phyloP scores from a whole-genome alignment of 257 asterid species.

The Ocimum tenuiflorum region DNA sequence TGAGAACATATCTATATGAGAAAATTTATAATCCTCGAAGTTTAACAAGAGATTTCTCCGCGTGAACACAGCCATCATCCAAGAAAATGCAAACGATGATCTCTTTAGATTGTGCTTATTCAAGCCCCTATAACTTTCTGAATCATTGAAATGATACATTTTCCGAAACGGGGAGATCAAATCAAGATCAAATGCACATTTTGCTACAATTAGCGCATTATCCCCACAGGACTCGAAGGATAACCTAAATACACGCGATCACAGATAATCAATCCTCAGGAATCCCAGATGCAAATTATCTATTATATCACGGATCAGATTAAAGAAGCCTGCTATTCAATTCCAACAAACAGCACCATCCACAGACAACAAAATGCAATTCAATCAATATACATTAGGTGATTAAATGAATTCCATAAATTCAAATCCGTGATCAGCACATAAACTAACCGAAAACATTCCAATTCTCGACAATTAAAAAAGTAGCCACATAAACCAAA shows the following conservation, averaged over 20 bases:
- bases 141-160: not conserved
- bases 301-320: not conserved
- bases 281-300: not conserved
- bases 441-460: not conserved
- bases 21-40: not conserved
- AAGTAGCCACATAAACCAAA: not conserved
- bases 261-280: not conserved
- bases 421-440: not conserved
- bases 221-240: not conserved
- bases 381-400: not conserved
- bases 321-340: not conserved
- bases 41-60: not conserved
- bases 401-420: not conserved
- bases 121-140: not conserved
- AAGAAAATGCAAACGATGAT: not conserved
- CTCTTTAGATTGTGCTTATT: not conserved
- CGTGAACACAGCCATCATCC: not conserved
- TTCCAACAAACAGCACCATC: not conserved
- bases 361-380: conserved; percentile 6
- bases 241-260: not conserved
- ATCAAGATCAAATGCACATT: not conserved
- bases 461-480: not conserved
- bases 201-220: not conserved
- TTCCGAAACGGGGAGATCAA: not conserved
- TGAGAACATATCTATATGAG: not conserved